Evolutionary conservation across 2,329 filamentous ascomycete genomes (phyloP).

Genomic region (Cladophialophora yegresii): DNA sequence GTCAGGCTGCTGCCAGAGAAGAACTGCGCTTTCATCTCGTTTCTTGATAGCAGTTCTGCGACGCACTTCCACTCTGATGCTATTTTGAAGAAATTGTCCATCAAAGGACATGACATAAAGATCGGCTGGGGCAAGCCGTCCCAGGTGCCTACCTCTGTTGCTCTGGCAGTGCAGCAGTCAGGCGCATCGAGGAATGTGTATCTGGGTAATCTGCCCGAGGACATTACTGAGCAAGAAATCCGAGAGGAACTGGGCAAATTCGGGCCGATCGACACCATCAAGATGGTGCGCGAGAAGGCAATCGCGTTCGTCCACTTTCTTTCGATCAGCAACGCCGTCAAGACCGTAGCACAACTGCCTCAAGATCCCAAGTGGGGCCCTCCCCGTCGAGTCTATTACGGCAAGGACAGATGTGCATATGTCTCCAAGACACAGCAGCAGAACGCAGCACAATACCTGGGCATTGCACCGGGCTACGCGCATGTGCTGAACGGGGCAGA

Average conservation of each 20-base stretch:
- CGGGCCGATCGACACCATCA: slow-evolving; percentile 93
- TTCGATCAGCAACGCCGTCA: slow-evolving; percentile 97
- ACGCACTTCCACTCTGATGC: slow-evolving; percentile 99
- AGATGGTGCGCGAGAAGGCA: slow-evolving; percentile 95
- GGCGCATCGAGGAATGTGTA: slow-evolving; percentile 97
- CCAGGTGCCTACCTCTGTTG: slow-evolving; percentile 94
- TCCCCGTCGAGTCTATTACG: slow-evolving; percentile 94
- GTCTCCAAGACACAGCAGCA: slow-evolving; percentile 99
- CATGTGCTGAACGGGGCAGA: slow-evolving; percentile 96
- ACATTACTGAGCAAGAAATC: slow-evolving; percentile 85
- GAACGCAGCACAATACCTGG: slow-evolving; percentile 96
- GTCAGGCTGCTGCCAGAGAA: slow-evolving; percentile 95
- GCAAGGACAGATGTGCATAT: slow-evolving; percentile 97
- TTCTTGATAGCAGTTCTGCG: slow-evolving; percentile 94
- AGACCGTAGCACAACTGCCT: slow-evolving; percentile 92
- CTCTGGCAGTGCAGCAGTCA: slow-evolving; percentile 95
- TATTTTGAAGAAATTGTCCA: slow-evolving; percentile 98
- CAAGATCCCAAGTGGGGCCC: slow-evolving; percentile 97
- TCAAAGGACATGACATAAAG: slow-evolving; percentile 99
- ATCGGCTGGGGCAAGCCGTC: slow-evolving; percentile 99
- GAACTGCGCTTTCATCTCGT: slow-evolving; percentile 99
- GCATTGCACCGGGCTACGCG: slow-evolving; percentile 93
- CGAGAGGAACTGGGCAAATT: slow-evolving; percentile 95
- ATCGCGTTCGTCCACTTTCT: slow-evolving; percentile 98
- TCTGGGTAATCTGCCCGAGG: slow-evolving; percentile 87